Conservation (phyloP, 345 rosid genomes). For the Sonneratia caseolaris region DNA sequence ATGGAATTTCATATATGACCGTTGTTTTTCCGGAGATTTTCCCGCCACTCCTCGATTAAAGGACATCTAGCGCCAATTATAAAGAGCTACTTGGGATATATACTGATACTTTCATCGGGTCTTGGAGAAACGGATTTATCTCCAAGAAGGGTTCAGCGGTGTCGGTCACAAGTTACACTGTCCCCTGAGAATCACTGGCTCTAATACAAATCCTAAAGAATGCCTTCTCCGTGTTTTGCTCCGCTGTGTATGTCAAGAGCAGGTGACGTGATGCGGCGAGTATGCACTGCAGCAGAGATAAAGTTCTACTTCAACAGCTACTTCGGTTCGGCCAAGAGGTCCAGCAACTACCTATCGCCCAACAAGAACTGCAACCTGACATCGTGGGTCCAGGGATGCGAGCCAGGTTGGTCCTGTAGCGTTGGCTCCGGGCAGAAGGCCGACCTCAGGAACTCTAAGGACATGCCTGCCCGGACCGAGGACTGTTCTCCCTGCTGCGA, state of each 20-base stretch:
- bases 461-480: conserved; percentile 43
- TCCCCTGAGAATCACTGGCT: not conserved
- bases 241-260: not conserved
- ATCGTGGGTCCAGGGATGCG: conserved; percentile 91
- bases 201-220: not conserved
- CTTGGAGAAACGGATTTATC: not conserved
- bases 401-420: conserved; percentile 96
- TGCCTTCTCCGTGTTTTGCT: not conserved
- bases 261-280: conserved; percentile 65
- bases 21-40: not conserved
- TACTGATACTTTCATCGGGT: not conserved
- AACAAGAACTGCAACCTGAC: conserved; percentile 85
- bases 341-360: conserved; percentile 46
- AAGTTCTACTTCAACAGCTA: conserved; percentile 63
- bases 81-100: not conserved
- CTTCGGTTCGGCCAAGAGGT: conserved; percentile 28
- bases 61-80: no score
- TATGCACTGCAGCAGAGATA: conserved; percentile 88
- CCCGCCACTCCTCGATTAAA: not conserved
- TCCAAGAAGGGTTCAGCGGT: not conserved
- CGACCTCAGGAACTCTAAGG: conserved; percentile 44
- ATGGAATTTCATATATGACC: not conserved
- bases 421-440: conserved; percentile 30
- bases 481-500: conserved; percentile 64
- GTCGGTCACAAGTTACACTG: not conserved